Base-by-base conservation (phyloP, 345 rosid species). In the Raphanus sativus region DNA sequence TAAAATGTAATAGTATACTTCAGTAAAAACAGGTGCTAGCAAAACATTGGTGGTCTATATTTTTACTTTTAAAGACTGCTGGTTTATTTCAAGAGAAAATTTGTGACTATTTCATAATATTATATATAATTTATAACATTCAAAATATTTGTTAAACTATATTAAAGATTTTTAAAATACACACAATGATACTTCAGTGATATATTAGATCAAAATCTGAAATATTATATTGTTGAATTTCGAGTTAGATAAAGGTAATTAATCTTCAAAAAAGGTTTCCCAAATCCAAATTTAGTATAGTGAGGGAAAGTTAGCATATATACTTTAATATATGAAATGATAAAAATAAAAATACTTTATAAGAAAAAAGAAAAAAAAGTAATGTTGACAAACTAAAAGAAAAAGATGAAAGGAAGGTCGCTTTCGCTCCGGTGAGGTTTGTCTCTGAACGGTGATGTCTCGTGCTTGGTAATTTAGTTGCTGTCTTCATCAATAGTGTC, bases 381-480 rank as follows among this genome's bases (percentile, higher is more conserved):
- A 63, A 8, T 62, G 26, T 62, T 33, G 70, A 67, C 70, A 67
- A 67, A 67, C 25, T 17, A 54, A 33, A 69, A 33, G 61, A 69
- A 69, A 69, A 69, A 0, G 73, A 52, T 52, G 59, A 67, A 60
- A 64, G 81, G 62, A 65, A 69, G 67, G 81, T 78, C 77, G 45
- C 73, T 78, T 7, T 78, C 74, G 63, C 56, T 52, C 33, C 69
- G 73, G 70, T 71, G 72, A 73, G 74, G 77, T 67, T 67, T 33
- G 77, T 73, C 65, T 16, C n/a, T 2, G 42, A 78, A 68, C 81
- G 81, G 74, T 69, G 81, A 78, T 59, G 77, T 78, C 62, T 78
- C 77, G 69, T 77, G 81, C 50, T 40, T 64, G 24, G 65, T 8
- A 38, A 71, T 71, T 58, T 71, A 38, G 29, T 64, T 69, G 73